Base-by-base conservation (phyloP, 2,329 filamentous ascomycete genomes). In the Cadophora luteo-olivacea region DNA sequence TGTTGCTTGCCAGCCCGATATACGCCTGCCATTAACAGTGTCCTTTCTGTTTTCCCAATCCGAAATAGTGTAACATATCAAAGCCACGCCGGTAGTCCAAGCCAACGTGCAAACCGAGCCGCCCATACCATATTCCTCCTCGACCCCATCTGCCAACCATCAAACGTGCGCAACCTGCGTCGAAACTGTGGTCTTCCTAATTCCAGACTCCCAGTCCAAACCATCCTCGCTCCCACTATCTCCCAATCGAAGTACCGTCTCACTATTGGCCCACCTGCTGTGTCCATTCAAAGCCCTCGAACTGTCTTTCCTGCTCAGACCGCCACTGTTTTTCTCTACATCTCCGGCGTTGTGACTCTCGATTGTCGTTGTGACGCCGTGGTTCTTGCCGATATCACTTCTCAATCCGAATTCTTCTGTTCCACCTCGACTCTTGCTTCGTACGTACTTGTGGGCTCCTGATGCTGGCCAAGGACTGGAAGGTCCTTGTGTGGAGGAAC, bases 351-450 rank as follows among this genome's bases (percentile, higher is more conserved):
- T 57, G 36, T 69, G 69, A 29, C 67, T 66, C 19, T 66, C 69
- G n/a, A 73, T 69, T 4, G 69, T 61, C 0, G 73, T 74, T 14
- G 67, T 72, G 0, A 74, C 70, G 7, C 70, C 70, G 8, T 38
- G 41, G 49, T 61, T 58, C 48, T 67, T 68, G 0, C 68, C 66
- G 24, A 73, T 58, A 58, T 75, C 73, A 14, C 38, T 67, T 36
- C 73, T 51, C 29, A 75, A 51, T 16, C 61, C 69, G 45, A 69
- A 70, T 24, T 70, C 64, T 11, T 73, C 71, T 1, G 25, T 29
- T 4, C 49, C 60, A 22, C 61, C 57, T 7, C 61, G 55, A n/a
- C 49, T 69, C 14, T 64, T 57, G 41, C 64, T 68, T 6, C 66
- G 65, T 4, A 72, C 66, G 32, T 74, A 74, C 6, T 64, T 66